These are phyloP conservation scores for Hypericum androsaemum DNA, from an alignment of 345 rosid genomes.

Conservation along the genomic window DNA sequence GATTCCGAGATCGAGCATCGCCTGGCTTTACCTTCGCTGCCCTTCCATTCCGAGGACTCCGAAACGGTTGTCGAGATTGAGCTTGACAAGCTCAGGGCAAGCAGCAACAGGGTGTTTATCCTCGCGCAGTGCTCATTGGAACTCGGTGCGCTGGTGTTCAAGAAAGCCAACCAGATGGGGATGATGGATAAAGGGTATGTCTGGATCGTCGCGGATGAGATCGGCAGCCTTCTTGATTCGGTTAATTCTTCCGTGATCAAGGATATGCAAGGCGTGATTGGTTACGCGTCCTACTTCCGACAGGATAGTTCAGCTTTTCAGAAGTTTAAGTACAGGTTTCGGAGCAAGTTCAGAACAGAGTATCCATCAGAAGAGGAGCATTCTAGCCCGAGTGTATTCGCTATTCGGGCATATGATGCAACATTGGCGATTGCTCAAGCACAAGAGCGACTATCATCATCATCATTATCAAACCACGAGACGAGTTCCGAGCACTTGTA, in stretches of 20 bases:
- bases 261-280: slow-evolving; percentile 24
- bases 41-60: background rate
- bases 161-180: background rate
- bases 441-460: slow-evolving; percentile 1
- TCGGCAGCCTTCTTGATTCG: background rate
- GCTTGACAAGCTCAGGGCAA: background rate
- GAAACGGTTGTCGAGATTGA: background rate
- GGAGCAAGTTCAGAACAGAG: slow-evolving; percentile 9
- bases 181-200: slow-evolving; percentile 1
- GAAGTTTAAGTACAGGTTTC: slow-evolving; percentile 11
- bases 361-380: slow-evolving; percentile 23
- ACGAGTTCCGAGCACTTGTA: background rate
- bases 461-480: background rate
- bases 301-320: slow-evolving; percentile 5
- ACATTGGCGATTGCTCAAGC: slow-evolving; percentile 14
- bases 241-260: background rate
- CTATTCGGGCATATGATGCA: slow-evolving; percentile 31
- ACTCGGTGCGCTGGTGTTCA: background rate
- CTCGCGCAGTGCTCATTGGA: background rate
- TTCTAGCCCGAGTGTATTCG: slow-evolving; percentile 18
- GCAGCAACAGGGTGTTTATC: background rate
- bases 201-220: background rate
- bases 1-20: no score
- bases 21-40: no score
- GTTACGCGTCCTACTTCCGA: slow-evolving; percentile 11